Evolutionary conservation across 2,329 filamentous ascomycete genomes (phyloP), one percentile per base, ranked within the genome.

Genomic region (Colletotrichum endophyticum): DNA sequence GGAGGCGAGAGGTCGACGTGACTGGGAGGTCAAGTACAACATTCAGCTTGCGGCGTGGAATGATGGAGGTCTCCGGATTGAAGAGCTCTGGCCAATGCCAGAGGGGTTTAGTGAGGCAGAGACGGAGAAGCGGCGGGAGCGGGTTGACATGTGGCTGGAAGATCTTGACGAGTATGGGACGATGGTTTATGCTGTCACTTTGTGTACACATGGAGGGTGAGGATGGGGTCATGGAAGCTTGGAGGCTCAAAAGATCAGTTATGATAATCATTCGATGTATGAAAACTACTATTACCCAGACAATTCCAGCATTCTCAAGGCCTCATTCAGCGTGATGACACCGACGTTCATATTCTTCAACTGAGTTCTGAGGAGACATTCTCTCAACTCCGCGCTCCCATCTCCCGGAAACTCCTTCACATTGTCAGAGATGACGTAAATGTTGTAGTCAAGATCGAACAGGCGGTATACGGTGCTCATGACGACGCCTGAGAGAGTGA

Each of bases 121-220:
- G 0, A 70, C 86, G n/a, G 63, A 76, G 0, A 76, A 81, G 25
- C 84, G 84, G 66, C 83, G 82, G 2, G 73, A 78, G 13, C 84
- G 88, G 62, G 84, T 90, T 2, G 88, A 89, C 32, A 80, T 79
- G 22, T 92, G 90, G 90, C 72, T 91, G 8, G 85, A 88, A 68
- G 80, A 81, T 19, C 81, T 89, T 1, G 90, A 92, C 78, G 89
- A 90, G 66, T 91, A 87, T 80, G 89, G 90, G 1, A 89, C 85
- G 25, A 89, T 90, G 87, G 66, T 91, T 1, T 91, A 89, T 77
- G 84, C 87, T 0, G 86, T 90, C 1, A 88, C 86, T 1, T 85
- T 84, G 59, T 87, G 84, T 66, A 89, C 87, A 1, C 87, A 90
- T 78, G 85, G 82, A 3, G 80, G 78, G 4, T 85, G 59, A 70